Conservation (phyloP, 768 basidiomycete genomes). For the Floccularia luteovirens region DNA sequence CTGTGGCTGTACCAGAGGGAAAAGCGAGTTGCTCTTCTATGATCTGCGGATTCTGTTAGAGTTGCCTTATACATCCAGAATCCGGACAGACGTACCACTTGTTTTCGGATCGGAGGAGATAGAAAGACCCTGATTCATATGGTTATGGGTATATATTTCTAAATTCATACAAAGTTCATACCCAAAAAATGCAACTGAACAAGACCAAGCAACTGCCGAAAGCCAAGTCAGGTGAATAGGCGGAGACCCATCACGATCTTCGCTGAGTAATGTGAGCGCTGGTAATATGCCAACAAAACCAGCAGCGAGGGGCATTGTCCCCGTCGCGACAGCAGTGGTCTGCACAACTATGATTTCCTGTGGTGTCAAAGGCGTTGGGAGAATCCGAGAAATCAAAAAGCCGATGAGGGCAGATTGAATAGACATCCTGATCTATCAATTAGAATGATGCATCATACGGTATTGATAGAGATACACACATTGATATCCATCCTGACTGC, state of each 20-base stretch:
- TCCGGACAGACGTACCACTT: slow-evolving; percentile 58
- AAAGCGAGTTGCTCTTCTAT: slow-evolving; percentile 92
- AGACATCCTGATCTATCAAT: slow-evolving; percentile 65
- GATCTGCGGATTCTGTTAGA: slow-evolving; percentile 42
- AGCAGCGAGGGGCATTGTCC: slow-evolving; percentile 81
- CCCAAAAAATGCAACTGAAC: slow-evolving; percentile 92
- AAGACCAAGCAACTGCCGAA: slow-evolving; percentile 78
- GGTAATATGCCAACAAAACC: slow-evolving; percentile 91
- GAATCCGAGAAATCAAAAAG: slow-evolving; percentile 72
- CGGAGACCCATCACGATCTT: slow-evolving; percentile 65
- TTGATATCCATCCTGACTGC: slow-evolving; percentile 87
- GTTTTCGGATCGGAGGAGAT: slow-evolving; percentile 89
- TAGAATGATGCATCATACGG: neutral
- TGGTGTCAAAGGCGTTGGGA: slow-evolving; percentile 70
- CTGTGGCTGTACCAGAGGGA: slow-evolving; percentile 94
- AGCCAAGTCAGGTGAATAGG: slow-evolving; percentile 73
- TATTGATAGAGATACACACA: slow-evolving; percentile 36
- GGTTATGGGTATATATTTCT: slow-evolving; percentile 1
- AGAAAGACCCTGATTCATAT: slow-evolving; percentile 68
- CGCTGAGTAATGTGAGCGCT: slow-evolving; percentile 73
- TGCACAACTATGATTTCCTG: slow-evolving; percentile 94
- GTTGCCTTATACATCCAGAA: no score
- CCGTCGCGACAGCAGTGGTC: slow-evolving; percentile 93
- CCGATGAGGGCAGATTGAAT: slow-evolving; percentile 92
- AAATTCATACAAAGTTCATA: slow-evolving; percentile 19